Evolutionary conservation across 805 yeast genomes (phyloP).

Genomic region (Saturnispora galanensis): DNA sequence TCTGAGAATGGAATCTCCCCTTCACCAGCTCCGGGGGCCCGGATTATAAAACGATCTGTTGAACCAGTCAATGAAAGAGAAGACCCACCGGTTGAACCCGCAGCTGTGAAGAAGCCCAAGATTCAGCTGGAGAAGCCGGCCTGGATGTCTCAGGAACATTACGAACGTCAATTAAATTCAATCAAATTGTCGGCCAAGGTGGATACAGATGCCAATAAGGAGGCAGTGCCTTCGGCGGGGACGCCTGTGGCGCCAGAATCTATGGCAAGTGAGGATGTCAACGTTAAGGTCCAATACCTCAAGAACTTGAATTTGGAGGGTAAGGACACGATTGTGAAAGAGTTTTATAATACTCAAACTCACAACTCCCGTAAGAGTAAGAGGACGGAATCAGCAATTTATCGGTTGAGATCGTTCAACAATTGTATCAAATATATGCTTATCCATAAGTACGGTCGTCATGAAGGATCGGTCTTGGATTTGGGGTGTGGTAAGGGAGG

Average conservation of each 20-base stretch:
- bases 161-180: constrained; percentile 16
- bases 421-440: constrained; percentile 84
- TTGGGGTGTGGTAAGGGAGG: constrained; percentile 98
- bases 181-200: constrained; percentile 9
- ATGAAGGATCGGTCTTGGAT: constrained; percentile 58
- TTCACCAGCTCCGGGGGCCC: neutral
- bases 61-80: neutral
- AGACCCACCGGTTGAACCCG: neutral
- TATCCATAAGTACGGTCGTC: constrained; percentile 55
- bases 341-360: constrained; percentile 82
- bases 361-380: constrained; percentile 50
- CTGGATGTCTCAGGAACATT: constrained; percentile 27
- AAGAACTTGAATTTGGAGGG: constrained; percentile 29
- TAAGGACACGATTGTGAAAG: constrained; percentile 59
- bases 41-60: neutral
- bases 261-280: constrained; percentile 15
- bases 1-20: too few relatives aligned
- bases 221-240: neutral
- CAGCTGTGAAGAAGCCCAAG: constrained; percentile 2
- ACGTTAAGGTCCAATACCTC: constrained; percentile 16
- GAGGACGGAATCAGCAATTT: constrained; percentile 73
- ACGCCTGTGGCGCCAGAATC: constrained; percentile 18
- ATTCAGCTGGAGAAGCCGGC: constrained; percentile 19
- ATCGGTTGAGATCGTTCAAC: constrained; percentile 79
- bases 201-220: neutral